These are phyloP conservation scores for Volvox reticuliferus DNA, from an alignment of 139 green algal species.

Conservation along the genomic window DNA sequence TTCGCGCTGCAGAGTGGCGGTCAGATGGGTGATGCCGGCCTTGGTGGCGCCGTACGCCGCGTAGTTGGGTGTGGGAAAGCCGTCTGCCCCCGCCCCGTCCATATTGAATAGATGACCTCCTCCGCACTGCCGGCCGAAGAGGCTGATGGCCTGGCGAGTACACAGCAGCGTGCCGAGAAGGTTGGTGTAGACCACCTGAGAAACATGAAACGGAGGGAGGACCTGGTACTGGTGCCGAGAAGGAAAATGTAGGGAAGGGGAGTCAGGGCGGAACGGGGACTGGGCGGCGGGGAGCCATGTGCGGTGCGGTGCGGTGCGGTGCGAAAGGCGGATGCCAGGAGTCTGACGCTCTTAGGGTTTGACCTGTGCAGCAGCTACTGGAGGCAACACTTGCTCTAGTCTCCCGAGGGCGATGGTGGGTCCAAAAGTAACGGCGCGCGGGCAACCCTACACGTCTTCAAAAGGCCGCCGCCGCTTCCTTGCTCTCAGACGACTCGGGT, in stretches of 20 bases:
- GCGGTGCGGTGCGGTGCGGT: background rate
- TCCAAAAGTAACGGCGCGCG: too few relatives aligned
- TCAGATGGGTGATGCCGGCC: slow-evolving; percentile 84
- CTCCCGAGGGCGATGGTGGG: too few relatives aligned
- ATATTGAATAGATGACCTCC: slow-evolving; percentile 94
- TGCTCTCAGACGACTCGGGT: too few relatives aligned
- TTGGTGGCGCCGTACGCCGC: slow-evolving; percentile 84
- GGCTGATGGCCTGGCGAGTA: slow-evolving; percentile 60
- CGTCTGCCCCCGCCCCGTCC: slow-evolving; percentile 86
- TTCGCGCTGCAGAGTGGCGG: slow-evolving; percentile 62
- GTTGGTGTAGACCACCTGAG: slow-evolving; percentile 87
- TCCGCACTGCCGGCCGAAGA: slow-evolving; percentile 35
- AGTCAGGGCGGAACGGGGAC: background rate
- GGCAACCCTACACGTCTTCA: too few relatives aligned
- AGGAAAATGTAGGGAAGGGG: too few relatives aligned
- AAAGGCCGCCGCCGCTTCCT: too few relatives aligned
- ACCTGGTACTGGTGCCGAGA: too few relatives aligned
- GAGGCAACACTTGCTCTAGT: too few relatives aligned
- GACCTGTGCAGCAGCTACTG: too few relatives aligned
- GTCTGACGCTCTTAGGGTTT: too few relatives aligned
- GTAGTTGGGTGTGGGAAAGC: slow-evolving; percentile 83
- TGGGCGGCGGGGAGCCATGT: background rate
- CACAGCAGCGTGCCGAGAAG: slow-evolving; percentile 85
- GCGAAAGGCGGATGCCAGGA: too few relatives aligned
- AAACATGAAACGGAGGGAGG: background rate